Percentiles rank a stretch among this genome's conserved stretches.
phyloP scores from a whole-genome alignment of 441 rosid genomes.

The Isatis lusitanica region DNA sequence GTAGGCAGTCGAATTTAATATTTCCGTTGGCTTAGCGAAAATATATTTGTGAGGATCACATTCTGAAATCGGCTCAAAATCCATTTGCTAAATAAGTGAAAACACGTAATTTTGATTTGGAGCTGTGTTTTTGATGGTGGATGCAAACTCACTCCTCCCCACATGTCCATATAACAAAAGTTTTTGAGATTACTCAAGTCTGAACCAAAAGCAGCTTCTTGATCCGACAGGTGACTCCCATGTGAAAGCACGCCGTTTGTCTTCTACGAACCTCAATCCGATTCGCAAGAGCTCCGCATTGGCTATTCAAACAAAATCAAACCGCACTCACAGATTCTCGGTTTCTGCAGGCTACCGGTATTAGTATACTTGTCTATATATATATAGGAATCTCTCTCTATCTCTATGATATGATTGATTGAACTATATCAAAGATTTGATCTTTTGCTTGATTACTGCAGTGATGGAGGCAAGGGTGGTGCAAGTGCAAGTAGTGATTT shows the following conservation, averaged over 20 bases:
- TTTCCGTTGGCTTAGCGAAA: too few relatives aligned
- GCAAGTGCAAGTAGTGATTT: conserved; percentile 45
- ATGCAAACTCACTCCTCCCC: too few relatives aligned
- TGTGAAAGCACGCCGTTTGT: conserved; percentile 37
- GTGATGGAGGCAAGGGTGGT: conserved; percentile 46
- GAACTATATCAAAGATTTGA: too few relatives aligned
- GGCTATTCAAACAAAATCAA: conserved; percentile 39
- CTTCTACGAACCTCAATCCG: conserved; percentile 39
- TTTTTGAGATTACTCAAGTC: too few relatives aligned
- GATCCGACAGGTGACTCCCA: conserved; percentile 41
- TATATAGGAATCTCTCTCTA: background rate
- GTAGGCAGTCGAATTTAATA: too few relatives aligned
- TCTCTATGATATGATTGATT: background rate
- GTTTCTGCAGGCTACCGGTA: conserved; percentile 62
- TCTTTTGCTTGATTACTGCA: conserved; percentile 23
- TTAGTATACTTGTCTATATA: background rate
- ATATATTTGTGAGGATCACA: too few relatives aligned
- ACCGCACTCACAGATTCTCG: conserved; percentile 26
- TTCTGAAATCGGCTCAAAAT: too few relatives aligned
- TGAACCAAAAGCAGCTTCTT: conserved; percentile 7
- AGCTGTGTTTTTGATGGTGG: too few relatives aligned
- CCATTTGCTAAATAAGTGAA: too few relatives aligned
- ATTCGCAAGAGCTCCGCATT: conserved; percentile 40
- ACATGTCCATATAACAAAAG: too few relatives aligned
- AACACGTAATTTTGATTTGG: too few relatives aligned